phyloP scores from a whole-genome alignment of 441 rosid species.

The California macrophylla region DNA sequence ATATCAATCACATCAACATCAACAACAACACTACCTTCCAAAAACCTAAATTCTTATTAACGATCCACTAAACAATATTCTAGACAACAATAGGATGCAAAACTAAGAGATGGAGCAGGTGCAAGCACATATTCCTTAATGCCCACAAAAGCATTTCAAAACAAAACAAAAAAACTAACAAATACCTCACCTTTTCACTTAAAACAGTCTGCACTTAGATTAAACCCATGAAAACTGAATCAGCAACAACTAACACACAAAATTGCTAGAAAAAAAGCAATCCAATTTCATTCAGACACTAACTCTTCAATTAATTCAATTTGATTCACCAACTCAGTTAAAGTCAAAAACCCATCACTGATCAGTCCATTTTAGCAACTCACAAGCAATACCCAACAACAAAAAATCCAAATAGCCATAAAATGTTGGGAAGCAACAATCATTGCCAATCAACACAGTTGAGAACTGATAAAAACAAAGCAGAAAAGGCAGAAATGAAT shows the following conservation, averaged over 20 bases:
- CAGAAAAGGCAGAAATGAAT: not conserved
- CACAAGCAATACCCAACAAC: not conserved
- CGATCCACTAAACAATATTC: not conserved
- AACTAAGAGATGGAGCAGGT: not conserved
- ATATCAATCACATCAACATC: not conserved
- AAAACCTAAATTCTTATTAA: not conserved
- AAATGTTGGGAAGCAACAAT: not conserved
- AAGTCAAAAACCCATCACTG: not conserved
- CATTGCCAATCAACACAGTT: slow-evolving; percentile 1
- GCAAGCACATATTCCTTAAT: not conserved
- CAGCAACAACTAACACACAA: not conserved
- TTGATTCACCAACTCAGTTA: not conserved
- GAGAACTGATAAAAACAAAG: not conserved
- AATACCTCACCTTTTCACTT: not conserved
- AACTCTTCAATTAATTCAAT: not conserved
- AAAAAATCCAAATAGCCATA: not conserved
- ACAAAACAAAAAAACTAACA: not conserved
- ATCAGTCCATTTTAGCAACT: not conserved
- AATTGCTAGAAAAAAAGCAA: not conserved
- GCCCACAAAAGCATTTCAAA: not conserved
- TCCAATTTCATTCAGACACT: not conserved
- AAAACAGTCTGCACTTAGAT: not conserved
- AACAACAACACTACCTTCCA: not conserved
- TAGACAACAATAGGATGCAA: not conserved
- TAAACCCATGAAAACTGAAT: not conserved